Conservation (phyloP, 176 grass and related monocot genomes). For the Elymus sibiricus region DNA sequence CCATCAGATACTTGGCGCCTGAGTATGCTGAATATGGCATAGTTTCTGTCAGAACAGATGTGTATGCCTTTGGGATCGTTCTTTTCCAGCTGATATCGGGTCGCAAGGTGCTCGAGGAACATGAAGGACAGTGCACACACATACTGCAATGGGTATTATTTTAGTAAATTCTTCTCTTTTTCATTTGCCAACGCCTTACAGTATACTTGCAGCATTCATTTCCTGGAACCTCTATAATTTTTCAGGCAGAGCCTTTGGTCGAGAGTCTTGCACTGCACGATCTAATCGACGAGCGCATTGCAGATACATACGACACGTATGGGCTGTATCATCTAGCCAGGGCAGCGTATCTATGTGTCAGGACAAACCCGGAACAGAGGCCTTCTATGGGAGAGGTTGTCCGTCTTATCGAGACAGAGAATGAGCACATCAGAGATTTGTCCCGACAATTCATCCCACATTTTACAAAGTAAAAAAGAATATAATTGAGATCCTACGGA, state of each 20-base stretch:
- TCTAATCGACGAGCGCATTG: slow-evolving; percentile 55
- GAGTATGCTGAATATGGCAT: slow-evolving; percentile 66
- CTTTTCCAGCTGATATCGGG: slow-evolving; percentile 88
- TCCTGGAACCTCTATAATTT: not conserved
- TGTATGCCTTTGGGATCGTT: slow-evolving; percentile 73
- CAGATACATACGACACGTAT: slow-evolving; percentile 54
- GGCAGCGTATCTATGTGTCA: slow-evolving; percentile 61
- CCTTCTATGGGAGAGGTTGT: slow-evolving; percentile 81
- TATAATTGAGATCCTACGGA: not conserved
- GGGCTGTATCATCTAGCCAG: slow-evolving; percentile 58
- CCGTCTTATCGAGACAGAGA: slow-evolving; percentile 57
- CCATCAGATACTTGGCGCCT: slow-evolving; percentile 51
- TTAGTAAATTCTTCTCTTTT: not conserved
- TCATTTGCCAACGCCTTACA: not conserved
- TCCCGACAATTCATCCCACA: slow-evolving; percentile 57
- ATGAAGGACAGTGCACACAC: slow-evolving; percentile 42
- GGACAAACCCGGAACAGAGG: slow-evolving; percentile 55
- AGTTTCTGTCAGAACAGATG: slow-evolving; percentile 72
- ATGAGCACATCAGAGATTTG: slow-evolving; percentile 51
- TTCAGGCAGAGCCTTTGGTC: slow-evolving; percentile 63
- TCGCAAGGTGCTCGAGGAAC: slow-evolving; percentile 42
- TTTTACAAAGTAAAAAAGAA: slow-evolving; percentile 26
- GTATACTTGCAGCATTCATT: not conserved
- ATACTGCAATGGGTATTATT: slow-evolving; percentile 64
- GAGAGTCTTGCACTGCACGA: slow-evolving; percentile 63